Conservation (phyloP, 2,329 filamentous ascomycete genomes). For the Fusarium sacchari region DNA sequence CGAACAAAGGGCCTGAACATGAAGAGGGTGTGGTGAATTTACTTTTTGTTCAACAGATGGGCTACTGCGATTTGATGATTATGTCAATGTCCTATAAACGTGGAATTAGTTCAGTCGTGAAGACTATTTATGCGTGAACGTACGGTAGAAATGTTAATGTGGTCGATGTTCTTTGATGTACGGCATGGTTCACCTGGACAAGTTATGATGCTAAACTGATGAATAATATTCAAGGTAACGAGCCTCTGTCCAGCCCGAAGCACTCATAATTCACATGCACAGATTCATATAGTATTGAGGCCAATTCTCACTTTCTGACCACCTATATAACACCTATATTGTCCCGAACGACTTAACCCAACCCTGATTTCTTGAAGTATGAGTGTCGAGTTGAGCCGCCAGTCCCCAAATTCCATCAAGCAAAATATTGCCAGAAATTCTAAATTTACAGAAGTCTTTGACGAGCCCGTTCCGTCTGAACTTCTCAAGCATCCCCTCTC, state of each 20-base stretch:
- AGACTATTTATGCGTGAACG: not conserved
- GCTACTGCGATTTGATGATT: not conserved
- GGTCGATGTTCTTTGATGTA: not conserved
- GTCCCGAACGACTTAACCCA: not conserved
- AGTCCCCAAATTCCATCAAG: not conserved
- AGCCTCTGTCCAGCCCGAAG: not conserved
- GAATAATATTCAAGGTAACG: too few species aligned
- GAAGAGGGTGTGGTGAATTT: not conserved
- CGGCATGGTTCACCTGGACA: not conserved
- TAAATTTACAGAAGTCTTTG: constrained; percentile 1
- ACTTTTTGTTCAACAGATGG: not conserved
- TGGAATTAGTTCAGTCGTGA: not conserved
- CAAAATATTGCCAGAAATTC: not conserved
- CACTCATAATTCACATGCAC: too few species aligned
- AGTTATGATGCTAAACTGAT: not conserved
- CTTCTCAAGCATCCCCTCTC: not conserved
- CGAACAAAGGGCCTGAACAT: constrained; percentile 11
- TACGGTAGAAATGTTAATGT: not conserved
- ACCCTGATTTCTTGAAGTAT: not conserved
- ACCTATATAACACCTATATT: not conserved
- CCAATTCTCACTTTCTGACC: too few species aligned
- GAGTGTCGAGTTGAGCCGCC: not conserved
- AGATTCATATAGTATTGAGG: not conserved
- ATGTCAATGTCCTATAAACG: not conserved
- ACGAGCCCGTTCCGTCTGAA: not conserved